These are phyloP conservation scores for Leishmania tarentolae DNA, from an alignment of 208 protist species.

Conservation along the genomic window DNA sequence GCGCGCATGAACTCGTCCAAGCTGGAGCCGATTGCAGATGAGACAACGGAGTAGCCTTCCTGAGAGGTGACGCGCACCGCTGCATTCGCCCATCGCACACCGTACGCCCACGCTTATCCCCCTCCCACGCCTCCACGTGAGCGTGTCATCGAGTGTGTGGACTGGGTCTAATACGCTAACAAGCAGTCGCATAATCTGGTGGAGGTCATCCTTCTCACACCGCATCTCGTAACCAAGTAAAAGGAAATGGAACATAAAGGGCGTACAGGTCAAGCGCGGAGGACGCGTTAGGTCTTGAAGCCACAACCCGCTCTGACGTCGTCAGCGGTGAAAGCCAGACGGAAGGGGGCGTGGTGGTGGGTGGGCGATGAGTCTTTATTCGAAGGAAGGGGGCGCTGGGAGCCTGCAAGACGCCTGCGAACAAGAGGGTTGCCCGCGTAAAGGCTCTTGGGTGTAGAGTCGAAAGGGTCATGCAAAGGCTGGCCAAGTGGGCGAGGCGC, in stretches of 20 bases:
- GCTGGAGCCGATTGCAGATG: conserved; percentile 31
- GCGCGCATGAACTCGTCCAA: conserved; percentile 61
- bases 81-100: background rate
- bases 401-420: background rate
- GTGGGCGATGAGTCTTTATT: no score
- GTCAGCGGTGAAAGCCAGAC: background rate
- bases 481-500: background rate
- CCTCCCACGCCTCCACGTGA: background rate
- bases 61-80: background rate
- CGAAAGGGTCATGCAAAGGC: background rate
- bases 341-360: no score
- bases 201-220: background rate
- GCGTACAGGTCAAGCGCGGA: background rate
- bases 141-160: background rate
- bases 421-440: no score
- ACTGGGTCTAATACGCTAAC: background rate
- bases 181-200: conserved; percentile 1
- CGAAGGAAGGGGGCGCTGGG: background rate
- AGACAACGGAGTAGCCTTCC: conserved; percentile 16
- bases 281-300: background rate
- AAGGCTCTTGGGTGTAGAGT: no score
- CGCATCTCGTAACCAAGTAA: background rate
- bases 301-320: background rate
- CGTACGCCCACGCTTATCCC: background rate
- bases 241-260: background rate